Evolutionary conservation across 768 basidiomycete genomes (phyloP).

Genomic region (Lactarius hengduanensis): DNA sequence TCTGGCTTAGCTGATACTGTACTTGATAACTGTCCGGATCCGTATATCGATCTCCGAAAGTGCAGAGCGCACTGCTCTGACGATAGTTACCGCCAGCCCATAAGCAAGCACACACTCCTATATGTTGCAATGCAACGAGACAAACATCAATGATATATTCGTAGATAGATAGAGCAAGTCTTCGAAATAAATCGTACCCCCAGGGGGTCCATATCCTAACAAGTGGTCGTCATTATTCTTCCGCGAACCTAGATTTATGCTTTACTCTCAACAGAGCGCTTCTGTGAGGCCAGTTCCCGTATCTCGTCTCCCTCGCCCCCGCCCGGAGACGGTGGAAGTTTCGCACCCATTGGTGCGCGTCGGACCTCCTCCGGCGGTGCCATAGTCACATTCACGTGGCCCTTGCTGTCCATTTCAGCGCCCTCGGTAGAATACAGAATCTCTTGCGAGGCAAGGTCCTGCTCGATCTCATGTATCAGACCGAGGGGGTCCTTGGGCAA

Average conservation of each 20-base stretch:
- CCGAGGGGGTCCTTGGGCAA: slow-evolving; percentile 73
- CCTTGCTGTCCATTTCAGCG: slow-evolving; percentile 61
- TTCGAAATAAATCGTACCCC: background rate
- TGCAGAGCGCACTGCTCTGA: no score
- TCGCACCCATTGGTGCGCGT: background rate
- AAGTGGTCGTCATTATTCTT: background rate
- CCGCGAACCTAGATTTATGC: background rate
- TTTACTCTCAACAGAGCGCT: background rate
- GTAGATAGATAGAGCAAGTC: background rate
- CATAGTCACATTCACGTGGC: slow-evolving; percentile 54
- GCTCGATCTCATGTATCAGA: slow-evolving; percentile 62
- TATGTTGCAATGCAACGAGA: background rate
- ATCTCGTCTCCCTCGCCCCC: background rate
- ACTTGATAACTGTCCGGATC: no score
- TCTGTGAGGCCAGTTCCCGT: background rate
- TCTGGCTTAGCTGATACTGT: no score
- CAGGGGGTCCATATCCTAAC: background rate
- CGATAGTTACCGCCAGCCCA: no score
- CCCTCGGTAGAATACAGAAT: slow-evolving; percentile 49
- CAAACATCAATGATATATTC: background rate
- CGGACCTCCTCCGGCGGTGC: slow-evolving; percentile 39
- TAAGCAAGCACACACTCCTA: background rate
- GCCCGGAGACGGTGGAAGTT: background rate
- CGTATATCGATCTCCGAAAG: no score
- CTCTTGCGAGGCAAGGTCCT: slow-evolving; percentile 50